Base-by-base conservation (phyloP, 2,329 filamentous ascomycete genomes). In the Biscogniauxia sp. region DNA sequence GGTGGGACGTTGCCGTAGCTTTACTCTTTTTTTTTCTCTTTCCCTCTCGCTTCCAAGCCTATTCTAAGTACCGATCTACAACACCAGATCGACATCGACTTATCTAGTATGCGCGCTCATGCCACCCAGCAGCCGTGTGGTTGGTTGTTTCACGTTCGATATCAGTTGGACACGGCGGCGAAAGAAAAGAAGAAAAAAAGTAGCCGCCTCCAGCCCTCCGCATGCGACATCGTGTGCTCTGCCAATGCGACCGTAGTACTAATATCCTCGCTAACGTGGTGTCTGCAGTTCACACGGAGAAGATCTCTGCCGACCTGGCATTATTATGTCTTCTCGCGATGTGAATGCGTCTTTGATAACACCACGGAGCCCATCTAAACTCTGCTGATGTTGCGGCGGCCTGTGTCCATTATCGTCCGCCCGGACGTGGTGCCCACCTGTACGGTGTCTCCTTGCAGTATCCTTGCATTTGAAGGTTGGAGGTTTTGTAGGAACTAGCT, bases 61-160 rank as follows among this genome's bases (percentile, higher is more conserved):
- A 49, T 23, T 64, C 59, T 20, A 53, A 63, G 63, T 56, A 65
- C 58, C 37, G 66, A 69, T 69, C 66, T 66, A 53, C 28, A 32
- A 7, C 28, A 32, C 67, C 56, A 60, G 64, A 67, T 65, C 62
- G 53, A 50, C 62, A 56, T 56, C 20, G 28, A 23, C 37, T 32
- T 58, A 57, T 50, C 60, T 55, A 58, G 25, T 20, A 49, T 52
- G n/a, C 51, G 32, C n/a, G 37, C 37, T 6, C 37, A 45, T 45
- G 15, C 37, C 37, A 45, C 37, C 37, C 13, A 17, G 11, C 37
- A 11, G 15, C 5, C 13, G 32, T 45, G 11, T 45, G 37, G 37
- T 45, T 28, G 23, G 55, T 61, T 26, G 53, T 55, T 57, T 60
- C 37, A 50, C 45, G 3, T 58, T 62, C 54, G 59, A 58, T 45